Percentiles rank a stretch among this genome's conserved stretches.
phyloP scores from a whole-genome alignment of 257 asterid species.

The Solanum phureja region DNA sequence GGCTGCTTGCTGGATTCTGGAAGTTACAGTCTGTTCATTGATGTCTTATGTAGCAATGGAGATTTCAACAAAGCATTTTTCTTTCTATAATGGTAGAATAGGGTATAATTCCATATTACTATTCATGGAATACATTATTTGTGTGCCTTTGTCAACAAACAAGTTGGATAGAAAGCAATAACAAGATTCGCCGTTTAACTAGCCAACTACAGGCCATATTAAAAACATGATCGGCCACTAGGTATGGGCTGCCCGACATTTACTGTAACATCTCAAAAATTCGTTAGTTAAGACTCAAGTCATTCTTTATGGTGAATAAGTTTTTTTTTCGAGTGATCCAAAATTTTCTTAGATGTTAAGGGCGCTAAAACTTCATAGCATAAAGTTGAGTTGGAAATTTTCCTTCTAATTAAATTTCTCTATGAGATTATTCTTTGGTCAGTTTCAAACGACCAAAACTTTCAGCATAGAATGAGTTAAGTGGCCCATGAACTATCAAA shows the following conservation, averaged over 20 bases:
- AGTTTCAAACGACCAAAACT: too few species aligned
- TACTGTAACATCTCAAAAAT: too few species aligned
- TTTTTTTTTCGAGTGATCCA: too few species aligned
- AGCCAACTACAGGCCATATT: slow-evolving; percentile 14
- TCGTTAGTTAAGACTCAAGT: too few species aligned
- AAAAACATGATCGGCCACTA: slow-evolving; percentile 1
- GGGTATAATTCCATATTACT: slow-evolving; percentile 34
- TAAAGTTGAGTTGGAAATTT: too few species aligned
- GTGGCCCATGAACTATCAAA: too few species aligned
- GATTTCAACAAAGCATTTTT: slow-evolving; percentile 33
- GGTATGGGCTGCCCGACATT: background rate
- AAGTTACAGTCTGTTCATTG: slow-evolving; percentile 37
- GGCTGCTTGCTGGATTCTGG: slow-evolving; percentile 36
- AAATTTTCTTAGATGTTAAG: too few species aligned
- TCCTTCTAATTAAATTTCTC: too few species aligned
- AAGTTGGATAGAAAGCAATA: slow-evolving; percentile 6
- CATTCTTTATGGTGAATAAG: too few species aligned
- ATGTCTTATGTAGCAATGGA: slow-evolving; percentile 24
- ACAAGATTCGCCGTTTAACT: slow-evolving; percentile 1
- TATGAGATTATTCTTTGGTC: too few species aligned
- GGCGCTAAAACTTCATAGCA: too few species aligned
- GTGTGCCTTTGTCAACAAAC: slow-evolving; percentile 9
- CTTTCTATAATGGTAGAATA: slow-evolving; percentile 51
- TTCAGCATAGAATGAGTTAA: too few species aligned
- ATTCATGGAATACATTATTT: slow-evolving; percentile 43